Evolutionary conservation across 257 asterid species (phyloP).

Genomic region (Jacaranda mimosifolia): DNA sequence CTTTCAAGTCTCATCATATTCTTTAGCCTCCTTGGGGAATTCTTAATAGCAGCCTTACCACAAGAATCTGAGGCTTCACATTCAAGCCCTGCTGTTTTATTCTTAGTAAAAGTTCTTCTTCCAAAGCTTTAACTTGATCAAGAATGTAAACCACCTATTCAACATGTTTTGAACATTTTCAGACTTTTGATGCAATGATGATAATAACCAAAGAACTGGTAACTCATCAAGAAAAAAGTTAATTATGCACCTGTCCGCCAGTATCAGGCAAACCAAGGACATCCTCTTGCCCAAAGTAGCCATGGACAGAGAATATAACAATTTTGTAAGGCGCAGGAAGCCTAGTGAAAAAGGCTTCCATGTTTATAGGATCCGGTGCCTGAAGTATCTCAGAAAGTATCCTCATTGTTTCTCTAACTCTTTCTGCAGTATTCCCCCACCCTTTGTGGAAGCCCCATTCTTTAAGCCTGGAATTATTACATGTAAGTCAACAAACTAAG

Average conservation of each 20-base stretch:
- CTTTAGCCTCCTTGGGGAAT: neutral
- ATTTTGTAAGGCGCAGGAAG: slow-evolving; percentile 69
- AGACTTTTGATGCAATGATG: neutral
- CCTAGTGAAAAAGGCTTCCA: slow-evolving; percentile 64
- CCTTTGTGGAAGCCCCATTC: slow-evolving; percentile 85
- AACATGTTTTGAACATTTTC: neutral
- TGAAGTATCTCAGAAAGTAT: slow-evolving; percentile 78
- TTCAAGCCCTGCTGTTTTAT: slow-evolving; percentile 72
- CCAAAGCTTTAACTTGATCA: slow-evolving; percentile 87
- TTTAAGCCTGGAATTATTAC: slow-evolving; percentile 54
- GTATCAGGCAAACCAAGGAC: slow-evolving; percentile 90
- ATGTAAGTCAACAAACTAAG: neutral
- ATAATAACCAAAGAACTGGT: neutral
- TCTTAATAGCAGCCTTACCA: slow-evolving; percentile 52
- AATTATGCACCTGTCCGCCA: slow-evolving; percentile 74
- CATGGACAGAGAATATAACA: slow-evolving; percentile 79
- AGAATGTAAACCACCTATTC: slow-evolving; percentile 83
- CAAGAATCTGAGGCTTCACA: slow-evolving; percentile 77
- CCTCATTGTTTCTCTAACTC: slow-evolving; percentile 70
- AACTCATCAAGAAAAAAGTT: neutral
- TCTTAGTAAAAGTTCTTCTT: slow-evolving; percentile 73
- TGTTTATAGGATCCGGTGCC: slow-evolving; percentile 73
- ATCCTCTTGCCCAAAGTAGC: slow-evolving; percentile 88
- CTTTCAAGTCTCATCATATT: neutral
- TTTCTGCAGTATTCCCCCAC: slow-evolving; percentile 78